Evolutionary conservation across 345 rosid species (phyloP), one percentile per base, ranked within the genome.

Genomic region (Lepidium didymum): DNA sequence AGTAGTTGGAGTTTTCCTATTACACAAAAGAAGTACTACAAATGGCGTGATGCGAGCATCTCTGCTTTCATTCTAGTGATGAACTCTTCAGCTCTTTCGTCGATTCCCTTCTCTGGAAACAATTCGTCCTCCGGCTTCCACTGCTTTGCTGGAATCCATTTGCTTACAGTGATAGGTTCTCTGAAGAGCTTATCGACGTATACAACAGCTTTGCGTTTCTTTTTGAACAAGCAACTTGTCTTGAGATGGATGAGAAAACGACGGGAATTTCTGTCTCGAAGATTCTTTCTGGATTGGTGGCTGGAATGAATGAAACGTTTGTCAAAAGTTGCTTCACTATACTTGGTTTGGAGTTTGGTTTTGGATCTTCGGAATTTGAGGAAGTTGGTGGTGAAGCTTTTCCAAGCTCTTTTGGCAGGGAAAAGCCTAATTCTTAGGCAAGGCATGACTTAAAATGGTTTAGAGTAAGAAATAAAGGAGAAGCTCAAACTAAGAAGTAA

Each of bases 41-140:
- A 70, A 45, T 64, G 63, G 21, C 82, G 60, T 9, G 82, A 83
- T 16, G 84, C 74, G 52, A 70, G 65, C 86, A 85, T 81, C 37
- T 83, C 85, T 6, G 86, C 88, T 23, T 87, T 64, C 73, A 88
- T 82, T 10, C 74, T 79, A 6, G 66, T 41, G 45, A 91, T 88
- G 83, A 91, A 91, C 18, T 72, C 83, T 78, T 87, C 88, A 0
- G 97, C 97, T 70, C 96, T 85, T 70, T 81, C 85, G 66, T 91
- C 92, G 7, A 91, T 81, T 14, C 86, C 83, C 81, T 83, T 73
- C 37, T 67, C 81, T 6, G 86, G 87, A 18, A 29, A 10, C 55
- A 34, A 15, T 51, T 61, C 60, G n/a, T 60, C 74, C 44, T 63
- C 71, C 11, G 59, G 68, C 40, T 29, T 52, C 63, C 78, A 68